phyloP scores from a whole-genome alignment of 305 asterid species.

The Ilex paraguariensis region DNA sequence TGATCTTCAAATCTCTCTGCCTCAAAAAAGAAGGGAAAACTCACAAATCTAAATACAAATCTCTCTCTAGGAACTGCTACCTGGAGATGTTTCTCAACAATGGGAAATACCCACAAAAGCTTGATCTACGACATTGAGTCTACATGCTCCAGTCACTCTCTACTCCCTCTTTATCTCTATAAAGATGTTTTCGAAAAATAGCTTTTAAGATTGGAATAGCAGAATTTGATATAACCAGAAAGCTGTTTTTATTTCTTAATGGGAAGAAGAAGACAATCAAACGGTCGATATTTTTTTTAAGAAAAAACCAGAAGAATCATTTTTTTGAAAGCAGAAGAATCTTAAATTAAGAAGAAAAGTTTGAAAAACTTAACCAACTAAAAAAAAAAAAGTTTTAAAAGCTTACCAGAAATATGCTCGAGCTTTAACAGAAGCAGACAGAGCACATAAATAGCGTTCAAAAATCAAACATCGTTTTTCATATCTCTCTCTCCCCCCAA shows the following conservation, averaged over 20 bases:
- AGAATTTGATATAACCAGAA: background rate
- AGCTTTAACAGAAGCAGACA: conserved; percentile 31
- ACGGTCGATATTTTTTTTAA: conserved; percentile 16
- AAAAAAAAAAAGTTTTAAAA: conserved; percentile 18
- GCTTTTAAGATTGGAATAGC: too few relatives aligned
- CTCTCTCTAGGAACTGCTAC: background rate
- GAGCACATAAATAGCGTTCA: conserved; percentile 20
- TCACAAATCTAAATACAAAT: background rate
- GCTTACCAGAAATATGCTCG: conserved; percentile 16
- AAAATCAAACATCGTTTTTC: conserved; percentile 34
- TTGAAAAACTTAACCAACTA: conserved; percentile 21
- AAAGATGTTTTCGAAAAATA: too few relatives aligned
- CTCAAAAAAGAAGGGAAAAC: background rate
- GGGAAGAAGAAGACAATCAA: conserved; percentile 14
- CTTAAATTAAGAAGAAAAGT: conserved; percentile 12
- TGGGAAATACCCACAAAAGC: conserved; percentile 7
- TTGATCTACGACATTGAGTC: background rate
- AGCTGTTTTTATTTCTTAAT: background rate
- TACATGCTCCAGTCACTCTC: too few relatives aligned
- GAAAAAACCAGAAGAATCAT: conserved; percentile 6
- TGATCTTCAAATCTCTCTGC: conserved; percentile 16
- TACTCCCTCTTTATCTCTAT: too few relatives aligned
- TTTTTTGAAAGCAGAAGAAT: conserved; percentile 1
- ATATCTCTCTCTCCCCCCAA: conserved; percentile 15
- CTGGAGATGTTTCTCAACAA: background rate